Base-by-base conservation (phyloP, 495 filamentous ascomycete species). In the Annulohypoxylon stygium region DNA sequence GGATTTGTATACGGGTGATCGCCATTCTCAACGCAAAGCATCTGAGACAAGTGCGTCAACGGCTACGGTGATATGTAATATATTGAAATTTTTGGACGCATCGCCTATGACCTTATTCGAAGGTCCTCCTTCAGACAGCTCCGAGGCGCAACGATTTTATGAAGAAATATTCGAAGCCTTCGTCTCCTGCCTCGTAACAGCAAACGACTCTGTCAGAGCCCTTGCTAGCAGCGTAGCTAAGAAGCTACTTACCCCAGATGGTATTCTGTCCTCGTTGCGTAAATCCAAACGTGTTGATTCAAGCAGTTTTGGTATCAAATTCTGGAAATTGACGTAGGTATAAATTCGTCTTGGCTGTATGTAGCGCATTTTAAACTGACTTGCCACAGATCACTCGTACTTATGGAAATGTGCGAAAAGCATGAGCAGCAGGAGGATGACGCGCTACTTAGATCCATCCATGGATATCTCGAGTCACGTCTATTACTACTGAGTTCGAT, bases 261-360 rank as follows among this genome's bases (percentile, higher is more conserved):
- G 73, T 14, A 64, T 85, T 54, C 53, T 83, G 50, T 64, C 73
- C 51, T 75, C 74, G 16, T 47, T 85, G 69, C 79, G 83, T 68
- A 68, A 81, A 45, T 78, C 80, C 33, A 81, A 81, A 51, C 79
- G 77, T n/a, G 67, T 86, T n/a, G 75, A 77, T 37, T 78, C 80
- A 7, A 74, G 76, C 45, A 77, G 61, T 30, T 83, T 86, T 45
- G 81, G 79, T 26, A 77, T 72, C 16, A 82, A 81, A 58, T 88
- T 88, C 63, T 88, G 87, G 86, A 83, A 79, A 64, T 72, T 86
- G 34, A 88, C 86, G 84, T 88, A 79, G 73, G 86, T 82, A 33
- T 55, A 65, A 55, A 53, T 43, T 30, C 20, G 50, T 20, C 18
- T 55, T 51, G 41, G 43, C 2, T 57, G 50, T 47, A 53, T 54